A percentile compares a stretch with the other conserved stretches of the same genome.
These are phyloP conservation scores for Pseudopediastrum boryanum DNA, from an alignment of 139 green algal species.

Conservation along the genomic window DNA sequence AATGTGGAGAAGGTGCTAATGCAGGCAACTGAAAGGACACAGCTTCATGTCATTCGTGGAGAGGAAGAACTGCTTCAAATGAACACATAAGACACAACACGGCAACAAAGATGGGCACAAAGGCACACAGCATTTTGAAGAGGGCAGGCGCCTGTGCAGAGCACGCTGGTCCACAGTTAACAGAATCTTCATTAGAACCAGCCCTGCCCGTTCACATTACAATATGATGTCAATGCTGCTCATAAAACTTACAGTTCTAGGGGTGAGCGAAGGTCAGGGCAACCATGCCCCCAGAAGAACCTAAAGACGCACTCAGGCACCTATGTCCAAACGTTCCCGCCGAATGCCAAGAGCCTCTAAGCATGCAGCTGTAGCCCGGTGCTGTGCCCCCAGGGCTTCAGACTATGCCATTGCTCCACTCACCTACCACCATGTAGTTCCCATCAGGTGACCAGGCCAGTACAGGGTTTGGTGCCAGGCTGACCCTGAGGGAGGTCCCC, in stretches of 20 bases:
- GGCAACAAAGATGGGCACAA: too few relatives aligned
- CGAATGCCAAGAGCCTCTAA: too few relatives aligned
- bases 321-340: not conserved
- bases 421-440: constrained; percentile 60
- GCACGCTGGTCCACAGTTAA: too few relatives aligned
- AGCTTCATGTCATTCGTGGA: not conserved
- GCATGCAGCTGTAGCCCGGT: not conserved
- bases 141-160: too few relatives aligned
- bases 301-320: not conserved
- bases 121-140: too few relatives aligned
- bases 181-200: too few relatives aligned
- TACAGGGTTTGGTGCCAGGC: constrained; percentile 30
- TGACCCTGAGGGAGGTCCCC: constrained; percentile 19
- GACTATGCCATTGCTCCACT: not conserved
- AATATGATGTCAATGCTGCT: too few relatives aligned
- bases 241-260: not conserved
- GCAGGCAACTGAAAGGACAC: not conserved
- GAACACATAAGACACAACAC: too few relatives aligned
- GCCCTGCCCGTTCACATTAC: too few relatives aligned
- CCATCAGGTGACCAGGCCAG: constrained; percentile 62
- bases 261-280: not conserved
- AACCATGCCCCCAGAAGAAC: not conserved
- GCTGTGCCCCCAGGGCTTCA: not conserved
- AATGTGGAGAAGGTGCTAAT: not conserved
- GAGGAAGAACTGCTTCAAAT: not conserved